phyloP scores from a whole-genome alignment of 225 moss, liverwort and hornwort genomes.

The Sphagnum contortum region DNA sequence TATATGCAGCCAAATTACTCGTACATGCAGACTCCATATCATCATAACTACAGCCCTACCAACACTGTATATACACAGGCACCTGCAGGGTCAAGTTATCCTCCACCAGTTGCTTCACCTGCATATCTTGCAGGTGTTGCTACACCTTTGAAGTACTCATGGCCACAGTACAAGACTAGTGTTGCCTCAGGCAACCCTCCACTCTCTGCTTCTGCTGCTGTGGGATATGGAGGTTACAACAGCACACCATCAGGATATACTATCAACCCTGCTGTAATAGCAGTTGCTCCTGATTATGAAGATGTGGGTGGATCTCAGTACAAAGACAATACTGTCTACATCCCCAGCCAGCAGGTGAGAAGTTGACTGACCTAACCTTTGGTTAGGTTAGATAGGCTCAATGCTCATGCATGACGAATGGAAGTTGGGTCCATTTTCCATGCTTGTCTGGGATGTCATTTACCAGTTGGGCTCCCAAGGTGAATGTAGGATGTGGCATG shows the following conservation, averaged over 20 bases:
- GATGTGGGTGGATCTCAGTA: slow-evolving; percentile 60
- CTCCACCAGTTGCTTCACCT: slow-evolving; percentile 34
- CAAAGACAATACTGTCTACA: slow-evolving; percentile 73
- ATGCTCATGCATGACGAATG: no score
- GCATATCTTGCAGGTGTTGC: slow-evolving; percentile 38
- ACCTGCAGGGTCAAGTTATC: slow-evolving; percentile 59
- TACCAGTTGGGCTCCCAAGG: no score
- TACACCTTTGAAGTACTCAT: slow-evolving; percentile 52
- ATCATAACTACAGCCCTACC: slow-evolving; percentile 64
- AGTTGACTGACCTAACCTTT: not conserved
- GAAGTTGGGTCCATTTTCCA: no score
- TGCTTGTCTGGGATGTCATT: no score
- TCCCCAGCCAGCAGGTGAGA: slow-evolving; percentile 72
- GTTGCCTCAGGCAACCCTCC: slow-evolving; percentile 48
- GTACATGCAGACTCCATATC: slow-evolving; percentile 81
- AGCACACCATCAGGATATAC: slow-evolving; percentile 53
- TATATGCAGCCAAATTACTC: slow-evolving; percentile 63
- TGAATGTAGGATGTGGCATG: no score
- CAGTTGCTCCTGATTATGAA: slow-evolving; percentile 63
- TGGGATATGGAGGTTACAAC: slow-evolving; percentile 62
- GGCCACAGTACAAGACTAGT: slow-evolving; percentile 66
- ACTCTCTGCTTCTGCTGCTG: slow-evolving; percentile 41
- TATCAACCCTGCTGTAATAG: slow-evolving; percentile 38
- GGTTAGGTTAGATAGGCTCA: not conserved
- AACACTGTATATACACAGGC: slow-evolving; percentile 64